Evolutionary conservation across 2,329 filamentous ascomycete species (phyloP).

Genomic region (Ascocoryne sarcoides): DNA sequence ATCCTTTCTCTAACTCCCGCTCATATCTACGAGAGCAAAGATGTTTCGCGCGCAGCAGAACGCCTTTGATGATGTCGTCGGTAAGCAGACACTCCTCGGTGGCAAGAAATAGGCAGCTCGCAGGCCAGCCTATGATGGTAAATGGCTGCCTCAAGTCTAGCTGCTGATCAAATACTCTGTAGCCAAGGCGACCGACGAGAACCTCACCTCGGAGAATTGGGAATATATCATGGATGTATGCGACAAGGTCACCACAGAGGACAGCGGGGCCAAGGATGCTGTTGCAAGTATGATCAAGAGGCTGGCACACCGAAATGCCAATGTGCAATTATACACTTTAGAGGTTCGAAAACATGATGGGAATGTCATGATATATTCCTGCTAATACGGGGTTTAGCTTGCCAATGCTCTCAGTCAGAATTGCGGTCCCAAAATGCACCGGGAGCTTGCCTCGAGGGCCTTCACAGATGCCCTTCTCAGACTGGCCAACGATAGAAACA

Average conservation of each 20-base stretch:
- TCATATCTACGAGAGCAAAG: constrained; percentile 2
- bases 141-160: constrained; percentile 6
- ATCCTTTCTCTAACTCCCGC: not conserved
- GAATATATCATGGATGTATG: constrained; percentile 44
- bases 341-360: constrained; percentile 37
- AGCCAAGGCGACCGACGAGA: constrained; percentile 93
- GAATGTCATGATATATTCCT: constrained; percentile 2
- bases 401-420: constrained; percentile 67
- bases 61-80: constrained; percentile 61
- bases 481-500: constrained; percentile 88
- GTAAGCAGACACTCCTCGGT: constrained; percentile 34
- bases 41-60: constrained; percentile 59
- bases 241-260: constrained; percentile 33
- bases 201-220: constrained; percentile 68
- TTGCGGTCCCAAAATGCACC: constrained; percentile 59
- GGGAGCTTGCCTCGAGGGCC: constrained; percentile 61
- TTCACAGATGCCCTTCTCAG: constrained; percentile 88
- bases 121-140: constrained; percentile 4
- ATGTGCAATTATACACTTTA: constrained; percentile 70
- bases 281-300: constrained; percentile 66
- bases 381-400: constrained; percentile 36
- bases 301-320: constrained; percentile 65
- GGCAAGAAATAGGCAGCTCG: constrained; percentile 2
- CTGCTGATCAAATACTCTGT: constrained; percentile 18
- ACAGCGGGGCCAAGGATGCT: constrained; percentile 51